Evolutionary conservation across 305 asterid species (phyloP).

Genomic region (Coffea humblotiana): DNA sequence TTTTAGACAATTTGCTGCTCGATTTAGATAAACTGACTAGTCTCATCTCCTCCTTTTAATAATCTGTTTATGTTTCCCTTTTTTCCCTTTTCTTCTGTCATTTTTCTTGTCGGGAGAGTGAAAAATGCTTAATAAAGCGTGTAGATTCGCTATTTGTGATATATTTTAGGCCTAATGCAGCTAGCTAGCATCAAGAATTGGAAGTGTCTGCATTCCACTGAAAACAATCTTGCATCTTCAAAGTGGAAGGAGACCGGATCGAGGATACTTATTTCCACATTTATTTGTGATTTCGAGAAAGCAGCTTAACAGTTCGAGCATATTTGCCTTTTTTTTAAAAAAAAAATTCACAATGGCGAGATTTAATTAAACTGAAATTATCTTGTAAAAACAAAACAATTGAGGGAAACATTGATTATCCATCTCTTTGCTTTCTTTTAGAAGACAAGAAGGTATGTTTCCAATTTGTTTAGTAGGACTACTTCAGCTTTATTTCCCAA

Average conservation of each 20-base stretch:
- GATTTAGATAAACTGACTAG: neutral
- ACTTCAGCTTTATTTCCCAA: too few relatives aligned
- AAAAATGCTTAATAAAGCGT: neutral
- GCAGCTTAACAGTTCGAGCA: too few relatives aligned
- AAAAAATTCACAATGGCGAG: too few relatives aligned
- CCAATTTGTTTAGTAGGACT: too few relatives aligned
- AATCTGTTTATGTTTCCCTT: neutral
- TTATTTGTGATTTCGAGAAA: neutral
- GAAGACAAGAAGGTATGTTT: too few relatives aligned
- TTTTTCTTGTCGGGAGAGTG: neutral
- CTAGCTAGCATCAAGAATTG: neutral
- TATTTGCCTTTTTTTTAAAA: too few relatives aligned
- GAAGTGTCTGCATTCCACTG: neutral
- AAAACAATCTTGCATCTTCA: neutral
- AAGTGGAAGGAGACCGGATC: neutral
- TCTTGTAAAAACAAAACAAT: too few relatives aligned
- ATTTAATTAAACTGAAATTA: too few relatives aligned
- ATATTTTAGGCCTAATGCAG: neutral
- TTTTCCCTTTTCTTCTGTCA: neutral
- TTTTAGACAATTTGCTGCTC: constrained; percentile 11
- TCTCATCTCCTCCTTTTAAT: neutral
- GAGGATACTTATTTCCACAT: neutral
- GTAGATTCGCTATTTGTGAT: neutral
- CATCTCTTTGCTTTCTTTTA: too few relatives aligned
- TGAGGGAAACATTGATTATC: too few relatives aligned